Conservation (phyloP, 768 basidiomycete genomes). For the Suillus brevipes region DNA sequence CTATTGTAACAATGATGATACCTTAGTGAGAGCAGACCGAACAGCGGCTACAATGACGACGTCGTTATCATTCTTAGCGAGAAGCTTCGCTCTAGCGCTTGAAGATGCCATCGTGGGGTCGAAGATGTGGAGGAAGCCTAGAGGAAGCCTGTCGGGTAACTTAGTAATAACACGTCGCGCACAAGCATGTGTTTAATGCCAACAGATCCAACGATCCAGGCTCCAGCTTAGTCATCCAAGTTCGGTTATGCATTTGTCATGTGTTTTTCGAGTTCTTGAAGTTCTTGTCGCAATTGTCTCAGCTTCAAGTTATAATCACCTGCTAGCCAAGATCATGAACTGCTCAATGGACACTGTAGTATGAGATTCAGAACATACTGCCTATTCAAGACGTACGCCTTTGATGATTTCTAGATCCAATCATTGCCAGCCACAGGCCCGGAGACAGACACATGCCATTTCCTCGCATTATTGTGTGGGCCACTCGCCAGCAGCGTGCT, state of each 20-base stretch:
- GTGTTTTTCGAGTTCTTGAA: neutral
- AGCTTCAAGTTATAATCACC: neutral
- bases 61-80: constrained; percentile 78
- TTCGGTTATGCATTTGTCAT: neutral
- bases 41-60: constrained; percentile 89
- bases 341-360: neutral
- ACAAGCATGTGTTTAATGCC: constrained; percentile 1
- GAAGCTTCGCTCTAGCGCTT: constrained; percentile 54
- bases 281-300: neutral
- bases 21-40: constrained; percentile 92
- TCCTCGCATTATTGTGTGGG: neutral
- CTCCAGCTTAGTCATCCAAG: neutral
- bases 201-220: neutral
- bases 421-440: neutral
- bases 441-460: neutral
- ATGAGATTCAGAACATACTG: neutral
- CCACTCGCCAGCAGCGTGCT: neutral
- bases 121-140: neutral
- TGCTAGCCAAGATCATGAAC: neutral
- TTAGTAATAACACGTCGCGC: neutral
- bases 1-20: constrained; percentile 35
- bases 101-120: constrained; percentile 18
- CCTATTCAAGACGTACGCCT: neutral
- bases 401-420: neutral
- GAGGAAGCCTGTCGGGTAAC: neutral